phyloP scores from a whole-genome alignment of 768 basidiomycete species.

The Russula virescens region DNA sequence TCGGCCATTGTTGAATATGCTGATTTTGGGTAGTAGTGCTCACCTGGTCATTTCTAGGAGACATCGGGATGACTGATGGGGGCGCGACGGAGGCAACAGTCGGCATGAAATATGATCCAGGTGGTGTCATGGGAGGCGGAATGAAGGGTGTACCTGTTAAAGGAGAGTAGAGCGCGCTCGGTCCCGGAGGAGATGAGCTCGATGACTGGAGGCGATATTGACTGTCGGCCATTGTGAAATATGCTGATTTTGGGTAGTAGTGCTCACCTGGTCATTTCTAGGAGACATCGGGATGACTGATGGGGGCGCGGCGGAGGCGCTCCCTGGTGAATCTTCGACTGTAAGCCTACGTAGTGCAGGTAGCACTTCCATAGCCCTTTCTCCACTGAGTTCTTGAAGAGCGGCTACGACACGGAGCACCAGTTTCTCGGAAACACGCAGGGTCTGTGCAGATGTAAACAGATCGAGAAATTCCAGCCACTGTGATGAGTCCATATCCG shows the following conservation, averaged over 20 bases:
- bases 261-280: slow-evolving; percentile 13
- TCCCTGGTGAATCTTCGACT: slow-evolving; percentile 22
- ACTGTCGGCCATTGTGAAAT: not conserved
- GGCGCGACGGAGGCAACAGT: no score
- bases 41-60: slow-evolving; percentile 19
- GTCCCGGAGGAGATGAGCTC: slow-evolving; percentile 21
- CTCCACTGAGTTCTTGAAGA: not conserved
- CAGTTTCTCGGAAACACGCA: not conserved
- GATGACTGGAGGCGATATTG: slow-evolving; percentile 16
- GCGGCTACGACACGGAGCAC: not conserved
- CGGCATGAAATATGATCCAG: slow-evolving; percentile 34
- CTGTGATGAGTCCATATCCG: not conserved
- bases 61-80: slow-evolving; percentile 30
- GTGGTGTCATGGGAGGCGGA: slow-evolving; percentile 16
- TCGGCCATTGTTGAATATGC: slow-evolving; percentile 3
- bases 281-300: slow-evolving; percentile 30
- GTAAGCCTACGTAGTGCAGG: not conserved
- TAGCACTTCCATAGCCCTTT: not conserved
- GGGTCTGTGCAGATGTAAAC: not conserved
- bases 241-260: not conserved
- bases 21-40: not conserved
- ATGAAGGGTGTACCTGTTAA: slow-evolving; percentile 24
- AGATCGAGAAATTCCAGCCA: not conserved
- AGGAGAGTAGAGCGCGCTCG: slow-evolving; percentile 18
- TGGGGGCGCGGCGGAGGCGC: slow-evolving; percentile 24